Conservation (phyloP, 2,329 filamentous ascomycete genomes). For the Fusarium palustre region DNA sequence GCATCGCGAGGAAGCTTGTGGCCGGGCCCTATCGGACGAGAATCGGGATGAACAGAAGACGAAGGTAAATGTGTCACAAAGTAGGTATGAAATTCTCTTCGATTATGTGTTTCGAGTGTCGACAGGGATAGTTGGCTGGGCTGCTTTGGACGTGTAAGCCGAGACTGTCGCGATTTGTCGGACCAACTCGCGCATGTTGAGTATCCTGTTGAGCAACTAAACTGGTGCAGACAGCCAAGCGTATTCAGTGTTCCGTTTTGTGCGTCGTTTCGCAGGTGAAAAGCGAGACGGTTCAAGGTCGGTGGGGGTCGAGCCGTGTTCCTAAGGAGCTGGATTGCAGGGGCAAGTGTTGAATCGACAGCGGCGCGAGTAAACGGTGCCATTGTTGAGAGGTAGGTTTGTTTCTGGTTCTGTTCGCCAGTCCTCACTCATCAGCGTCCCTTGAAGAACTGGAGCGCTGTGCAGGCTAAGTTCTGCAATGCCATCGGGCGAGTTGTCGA, state of each 20-base stretch:
- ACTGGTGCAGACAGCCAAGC: neutral
- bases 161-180: slow-evolving; percentile 23
- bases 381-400: slow-evolving; percentile 37
- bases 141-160: slow-evolving; percentile 22
- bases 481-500: slow-evolving; percentile 44
- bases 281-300: slow-evolving; percentile 11
- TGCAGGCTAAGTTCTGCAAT: slow-evolving; percentile 42
- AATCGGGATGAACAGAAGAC: slow-evolving; percentile 91
- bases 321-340: slow-evolving; percentile 37
- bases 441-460: slow-evolving; percentile 41
- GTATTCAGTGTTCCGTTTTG: slow-evolving; percentile 7
- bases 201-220: neutral
- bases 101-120: slow-evolving; percentile 36
- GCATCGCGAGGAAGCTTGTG: slow-evolving; percentile 90
- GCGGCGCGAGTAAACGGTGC: slow-evolving; percentile 37
- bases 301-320: slow-evolving; percentile 27
- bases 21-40: slow-evolving; percentile 72
- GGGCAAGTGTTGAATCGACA: slow-evolving; percentile 26
- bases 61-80: slow-evolving; percentile 97
- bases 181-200: slow-evolving; percentile 17
- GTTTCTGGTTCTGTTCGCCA: slow-evolving; percentile 12
- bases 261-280: neutral
- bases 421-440: slow-evolving; percentile 43
- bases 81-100: slow-evolving; percentile 86
- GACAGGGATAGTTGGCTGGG: slow-evolving; percentile 14